Evolutionary conservation across 495 filamentous ascomycete genomes (phyloP), one percentile per base, ranked within the genome.

Genomic region (Penicillium chermesinum): DNA sequence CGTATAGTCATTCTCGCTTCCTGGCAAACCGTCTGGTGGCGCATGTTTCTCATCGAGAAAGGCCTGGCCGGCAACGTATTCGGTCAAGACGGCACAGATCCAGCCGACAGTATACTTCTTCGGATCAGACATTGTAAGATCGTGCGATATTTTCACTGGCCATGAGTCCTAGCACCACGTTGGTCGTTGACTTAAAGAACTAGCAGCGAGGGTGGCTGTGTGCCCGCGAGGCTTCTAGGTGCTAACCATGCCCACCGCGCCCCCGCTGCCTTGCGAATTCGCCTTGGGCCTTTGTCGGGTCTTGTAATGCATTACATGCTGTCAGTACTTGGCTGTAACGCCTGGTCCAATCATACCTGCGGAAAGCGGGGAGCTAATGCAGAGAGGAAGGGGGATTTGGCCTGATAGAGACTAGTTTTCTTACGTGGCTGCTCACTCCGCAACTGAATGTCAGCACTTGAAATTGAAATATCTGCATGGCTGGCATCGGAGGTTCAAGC

Each of bases 31-130:
- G 0, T 20, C 1, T 0, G 54, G 44, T 3, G 13, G 15, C 2
- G 43, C 38, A 21, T 61, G 39, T 33, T 54, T 39, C 48, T 70
- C 62, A 33, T 80, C 73, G 2, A 78, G 58, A 38, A 69, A 63
- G 10, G 41, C 51, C 30, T 43, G 25, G 5, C 65, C 73, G 2
- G 75, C 72, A 34, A 65, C 49, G 8, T 56, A 49, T 38, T 78
- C 74, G 0, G 41, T 40, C 1, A n/a, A 18, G 2, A 76, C 44
- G 2, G 72, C 67, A 42, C 67, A 74, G n/a, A 80, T 71, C 71
- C 71, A 76, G 18, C 71, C 76, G 1, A 80, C 61, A 0, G 62
- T 73, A 46, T 72, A 80, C 8, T 50, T 22, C 33, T 57, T 54
- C 17, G 54, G 57, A 13, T 55, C 33, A 12, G 44, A 45, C 44